A percentile compares a stretch with the other conserved stretches of the same genome.
These are phyloP conservation scores for Vachellia pachyceras DNA, from an alignment of 306 rosid species.

Conservation along the genomic window DNA sequence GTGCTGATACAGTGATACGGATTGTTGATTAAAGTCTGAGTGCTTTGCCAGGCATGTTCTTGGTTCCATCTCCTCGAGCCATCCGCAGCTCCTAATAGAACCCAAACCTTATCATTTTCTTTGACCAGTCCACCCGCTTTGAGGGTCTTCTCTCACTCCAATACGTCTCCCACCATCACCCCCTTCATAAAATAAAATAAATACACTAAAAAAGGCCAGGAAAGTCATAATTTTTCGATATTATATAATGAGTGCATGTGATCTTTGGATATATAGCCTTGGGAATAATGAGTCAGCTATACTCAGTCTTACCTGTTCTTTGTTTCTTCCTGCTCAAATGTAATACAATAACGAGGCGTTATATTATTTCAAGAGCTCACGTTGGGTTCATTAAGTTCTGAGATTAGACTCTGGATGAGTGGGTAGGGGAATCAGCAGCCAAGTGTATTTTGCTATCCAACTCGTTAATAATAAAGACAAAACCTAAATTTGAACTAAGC, in stretches of 20 bases:
- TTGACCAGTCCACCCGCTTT: conserved; percentile 47
- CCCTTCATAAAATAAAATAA: conserved; percentile 12
- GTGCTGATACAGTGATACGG: too few relatives aligned
- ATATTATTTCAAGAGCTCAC: neutral
- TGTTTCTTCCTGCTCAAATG: neutral
- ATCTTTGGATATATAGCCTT: conserved; percentile 27
- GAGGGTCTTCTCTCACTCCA: conserved; percentile 16
- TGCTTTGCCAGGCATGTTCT: neutral
- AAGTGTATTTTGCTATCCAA: neutral
- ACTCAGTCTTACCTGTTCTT: conserved; percentile 21
- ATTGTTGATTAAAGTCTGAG: neutral
- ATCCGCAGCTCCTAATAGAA: conserved; percentile 42
- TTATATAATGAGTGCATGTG: conserved; percentile 51
- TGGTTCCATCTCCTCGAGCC: conserved; percentile 66
- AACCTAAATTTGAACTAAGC: neutral
- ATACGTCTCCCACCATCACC: neutral
- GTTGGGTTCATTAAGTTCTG: neutral
- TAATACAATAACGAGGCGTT: conserved; percentile 18
- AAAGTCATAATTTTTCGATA: conserved; percentile 38
- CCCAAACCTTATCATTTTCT: conserved; percentile 27
- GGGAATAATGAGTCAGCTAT: conserved; percentile 36
- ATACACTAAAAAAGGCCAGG: neutral
- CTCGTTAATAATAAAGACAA: neutral
- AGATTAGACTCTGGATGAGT: neutral
- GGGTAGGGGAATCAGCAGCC: neutral